A percentile compares a stretch with the other conserved stretches of the same genome.
Evolutionary conservation across 495 filamentous ascomycete genomes (phyloP).

Genomic region (Hapsidospora chrysogenum): DNA sequence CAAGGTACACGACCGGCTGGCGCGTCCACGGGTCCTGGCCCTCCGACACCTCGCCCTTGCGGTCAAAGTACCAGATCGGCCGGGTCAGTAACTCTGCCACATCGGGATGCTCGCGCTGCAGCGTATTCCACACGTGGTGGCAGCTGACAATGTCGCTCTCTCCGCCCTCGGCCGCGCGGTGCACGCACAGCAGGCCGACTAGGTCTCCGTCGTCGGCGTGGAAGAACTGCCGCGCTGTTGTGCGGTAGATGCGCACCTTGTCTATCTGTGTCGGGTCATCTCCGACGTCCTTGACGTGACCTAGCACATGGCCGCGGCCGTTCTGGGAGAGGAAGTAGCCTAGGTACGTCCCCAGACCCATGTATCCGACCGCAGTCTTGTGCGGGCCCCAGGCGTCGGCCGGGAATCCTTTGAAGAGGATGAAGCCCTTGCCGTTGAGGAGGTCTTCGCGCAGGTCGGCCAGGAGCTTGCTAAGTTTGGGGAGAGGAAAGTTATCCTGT

Average conservation of each 20-base stretch:
- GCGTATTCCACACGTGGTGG: conserved; percentile 68
- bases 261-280: conserved; percentile 70
- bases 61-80: conserved; percentile 87
- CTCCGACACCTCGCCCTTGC: conserved; percentile 66
- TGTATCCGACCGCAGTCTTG: conserved; percentile 75
- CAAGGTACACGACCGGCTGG: conserved; percentile 59
- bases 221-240: conserved; percentile 65
- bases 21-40: conserved; percentile 65
- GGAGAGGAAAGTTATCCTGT: conserved; percentile 46
- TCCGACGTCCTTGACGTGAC: conserved; percentile 80
- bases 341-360: conserved; percentile 75
- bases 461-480: conserved; percentile 39
- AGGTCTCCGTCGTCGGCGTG: conserved; percentile 72
- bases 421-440: conserved; percentile 74
- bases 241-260: conserved; percentile 75
- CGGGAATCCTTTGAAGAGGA: conserved; percentile 75
- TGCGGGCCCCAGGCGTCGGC: conserved; percentile 57
- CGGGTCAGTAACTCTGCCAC: conserved; percentile 56
- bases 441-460: conserved; percentile 46
- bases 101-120: conserved; percentile 61
- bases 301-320: conserved; percentile 70
- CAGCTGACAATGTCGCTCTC: conserved; percentile 69
- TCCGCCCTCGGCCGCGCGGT: conserved; percentile 62
- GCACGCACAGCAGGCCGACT: conserved; percentile 73
- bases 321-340: conserved; percentile 83